Conservation (phyloP, 495 filamentous ascomycete species). For the Xylaria intraflava region DNA sequence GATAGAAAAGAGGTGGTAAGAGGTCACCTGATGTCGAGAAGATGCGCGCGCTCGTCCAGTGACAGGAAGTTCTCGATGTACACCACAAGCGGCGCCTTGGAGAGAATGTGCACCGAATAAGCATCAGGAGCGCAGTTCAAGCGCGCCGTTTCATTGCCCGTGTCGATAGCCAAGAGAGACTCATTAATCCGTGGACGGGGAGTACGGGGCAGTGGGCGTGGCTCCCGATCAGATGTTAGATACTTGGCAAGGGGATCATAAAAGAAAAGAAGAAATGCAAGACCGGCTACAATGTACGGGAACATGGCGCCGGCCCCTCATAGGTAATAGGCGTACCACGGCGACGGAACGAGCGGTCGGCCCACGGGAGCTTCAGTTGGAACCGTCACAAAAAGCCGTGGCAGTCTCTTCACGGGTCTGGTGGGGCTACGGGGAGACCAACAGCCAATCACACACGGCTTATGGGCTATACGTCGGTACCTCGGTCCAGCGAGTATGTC, state of each 20-base stretch:
- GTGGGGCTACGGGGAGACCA: background rate
- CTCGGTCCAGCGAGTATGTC: too few relatives aligned
- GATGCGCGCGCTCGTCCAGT: constrained; percentile 28
- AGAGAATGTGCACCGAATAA: constrained; percentile 37
- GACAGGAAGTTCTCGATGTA: constrained; percentile 42
- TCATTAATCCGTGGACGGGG: constrained; percentile 36
- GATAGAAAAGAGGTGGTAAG: background rate
- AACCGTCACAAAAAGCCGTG: background rate
- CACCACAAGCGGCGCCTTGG: constrained; percentile 37
- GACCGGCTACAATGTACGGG: constrained; percentile 22
- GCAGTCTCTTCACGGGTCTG: background rate
- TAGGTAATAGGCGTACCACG: background rate
- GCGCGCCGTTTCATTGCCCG: constrained; percentile 19
- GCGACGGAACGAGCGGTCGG: constrained; percentile 8
- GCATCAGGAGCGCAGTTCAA: constrained; percentile 25
- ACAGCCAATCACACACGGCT: constrained; percentile 4
- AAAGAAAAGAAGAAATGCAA: constrained; percentile 20
- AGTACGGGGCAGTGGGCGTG: constrained; percentile 24
- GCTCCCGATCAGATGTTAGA: constrained; percentile 13
- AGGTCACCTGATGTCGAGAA: constrained; percentile 38
- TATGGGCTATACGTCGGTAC: background rate
- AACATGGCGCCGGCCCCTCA: constrained; percentile 15
- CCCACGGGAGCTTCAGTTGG: background rate
- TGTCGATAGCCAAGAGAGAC: constrained; percentile 37
- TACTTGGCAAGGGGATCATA: constrained; percentile 21